Evolutionary conservation across 768 basidiomycete genomes (phyloP).

Genomic region (Leccinum longicurvipes): DNA sequence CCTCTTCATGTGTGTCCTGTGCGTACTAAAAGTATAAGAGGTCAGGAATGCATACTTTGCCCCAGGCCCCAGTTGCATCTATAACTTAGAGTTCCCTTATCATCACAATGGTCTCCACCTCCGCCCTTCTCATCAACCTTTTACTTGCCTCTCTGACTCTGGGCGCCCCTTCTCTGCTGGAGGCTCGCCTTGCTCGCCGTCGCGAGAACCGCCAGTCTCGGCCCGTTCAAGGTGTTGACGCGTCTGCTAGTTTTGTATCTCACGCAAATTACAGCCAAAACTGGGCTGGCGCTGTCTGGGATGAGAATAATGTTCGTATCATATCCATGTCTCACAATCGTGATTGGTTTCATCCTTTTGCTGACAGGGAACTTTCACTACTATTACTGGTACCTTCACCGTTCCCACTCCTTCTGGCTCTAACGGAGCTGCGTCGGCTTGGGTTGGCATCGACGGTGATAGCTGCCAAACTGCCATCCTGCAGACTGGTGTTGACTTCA

Average conservation of each 20-base stretch:
- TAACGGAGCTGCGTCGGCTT: neutral
- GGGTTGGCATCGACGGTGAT: neutral
- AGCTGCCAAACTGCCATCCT: neutral
- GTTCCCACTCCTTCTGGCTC: neutral
- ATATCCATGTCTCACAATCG: neutral
- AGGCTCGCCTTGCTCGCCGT: constrained; percentile 14
- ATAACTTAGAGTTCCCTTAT: too few species aligned
- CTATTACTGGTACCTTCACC: neutral
- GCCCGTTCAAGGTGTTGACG: constrained; percentile 3
- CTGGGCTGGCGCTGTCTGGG: constrained; percentile 12
- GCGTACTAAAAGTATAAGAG: too few species aligned
- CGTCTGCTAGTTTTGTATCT: neutral
- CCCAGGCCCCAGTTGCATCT: too few species aligned
- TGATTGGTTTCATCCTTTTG: neutral
- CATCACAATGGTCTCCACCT: constrained; percentile 16
- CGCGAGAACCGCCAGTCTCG: constrained; percentile 13
- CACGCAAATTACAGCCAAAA: constrained; percentile 15
- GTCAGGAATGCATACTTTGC: too few species aligned
- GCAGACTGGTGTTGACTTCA: neutral
- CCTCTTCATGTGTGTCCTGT: too few species aligned
- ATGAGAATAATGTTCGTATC: too few species aligned
- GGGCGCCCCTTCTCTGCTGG: constrained; percentile 3
- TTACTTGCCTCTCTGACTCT: constrained; percentile 18
- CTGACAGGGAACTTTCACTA: neutral
- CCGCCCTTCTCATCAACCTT: constrained; percentile 13